These are phyloP conservation scores for Fraxinus platypoda DNA, from an alignment of 305 asterid species.

Conservation along the genomic window DNA sequence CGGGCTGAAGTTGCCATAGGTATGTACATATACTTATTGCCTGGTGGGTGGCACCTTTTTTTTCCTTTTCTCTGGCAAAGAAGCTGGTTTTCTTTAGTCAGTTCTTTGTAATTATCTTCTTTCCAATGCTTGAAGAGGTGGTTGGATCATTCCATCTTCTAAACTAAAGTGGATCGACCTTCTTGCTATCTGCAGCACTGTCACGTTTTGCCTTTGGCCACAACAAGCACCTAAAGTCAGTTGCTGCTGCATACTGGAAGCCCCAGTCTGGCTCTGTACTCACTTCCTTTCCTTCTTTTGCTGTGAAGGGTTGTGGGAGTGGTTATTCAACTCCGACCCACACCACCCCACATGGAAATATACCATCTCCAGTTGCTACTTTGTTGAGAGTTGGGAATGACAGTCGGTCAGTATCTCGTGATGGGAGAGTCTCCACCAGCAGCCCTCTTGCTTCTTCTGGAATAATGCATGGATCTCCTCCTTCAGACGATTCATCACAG, in stretches of 20 bases:
- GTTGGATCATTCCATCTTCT: not conserved
- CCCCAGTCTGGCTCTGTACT: constrained; percentile 74
- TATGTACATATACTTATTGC: constrained; percentile 37
- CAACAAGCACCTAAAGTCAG: constrained; percentile 68
- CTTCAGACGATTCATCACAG: constrained; percentile 91
- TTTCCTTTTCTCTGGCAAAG: not conserved
- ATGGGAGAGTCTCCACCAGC: constrained; percentile 78
- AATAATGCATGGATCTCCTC: constrained; percentile 92
- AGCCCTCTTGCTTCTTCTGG: constrained; percentile 91
- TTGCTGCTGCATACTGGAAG: constrained; percentile 90
- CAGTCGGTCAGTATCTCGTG: constrained; percentile 57
- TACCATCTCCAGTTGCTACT: constrained; percentile 65
- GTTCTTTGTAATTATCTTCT: not conserved
- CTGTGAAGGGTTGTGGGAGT: constrained; percentile 67
- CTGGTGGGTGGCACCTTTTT: not conserved
- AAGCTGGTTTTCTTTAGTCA: not conserved
- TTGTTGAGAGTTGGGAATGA: constrained; percentile 65
- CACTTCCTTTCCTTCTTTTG: constrained; percentile 79
- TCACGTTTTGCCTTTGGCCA: constrained; percentile 61
- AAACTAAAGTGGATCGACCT: constrained; percentile 1
- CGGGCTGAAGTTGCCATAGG: constrained; percentile 98
- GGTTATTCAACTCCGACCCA: constrained; percentile 87
- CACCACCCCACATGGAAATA: constrained; percentile 66
- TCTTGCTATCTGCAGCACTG: constrained; percentile 63
- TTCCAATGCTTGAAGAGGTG: not conserved